Conservation (phyloP, 331 rosid genomes). For the Telfairia occidentalis region DNA sequence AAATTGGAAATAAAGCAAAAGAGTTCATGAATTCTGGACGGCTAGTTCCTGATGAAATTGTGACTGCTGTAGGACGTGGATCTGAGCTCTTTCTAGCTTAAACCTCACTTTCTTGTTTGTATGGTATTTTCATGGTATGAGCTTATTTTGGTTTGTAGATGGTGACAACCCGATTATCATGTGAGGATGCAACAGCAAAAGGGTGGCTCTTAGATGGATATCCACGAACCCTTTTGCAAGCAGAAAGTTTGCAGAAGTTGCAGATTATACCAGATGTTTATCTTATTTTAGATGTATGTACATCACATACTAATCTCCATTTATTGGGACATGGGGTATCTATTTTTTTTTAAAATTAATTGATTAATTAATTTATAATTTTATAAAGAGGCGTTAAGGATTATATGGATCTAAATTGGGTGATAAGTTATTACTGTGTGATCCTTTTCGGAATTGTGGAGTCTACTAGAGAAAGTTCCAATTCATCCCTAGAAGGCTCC, state of each 20-base stretch:
- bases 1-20: slow-evolving; percentile 79
- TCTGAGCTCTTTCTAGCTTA: slow-evolving; percentile 3
- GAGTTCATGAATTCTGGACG: slow-evolving; percentile 80
- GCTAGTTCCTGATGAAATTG: slow-evolving; percentile 91
- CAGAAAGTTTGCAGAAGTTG: slow-evolving; percentile 59
- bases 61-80: slow-evolving; percentile 48
- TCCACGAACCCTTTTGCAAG: slow-evolving; percentile 69
- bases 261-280: slow-evolving; percentile 72
- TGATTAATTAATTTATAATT: too few species aligned
- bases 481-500: not conserved
- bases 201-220: slow-evolving; percentile 99
- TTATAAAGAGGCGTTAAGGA: not conserved
- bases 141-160: slow-evolving; percentile 37
- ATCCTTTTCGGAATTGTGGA: too few species aligned
- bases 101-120: not conserved
- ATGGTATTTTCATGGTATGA: not conserved
- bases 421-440: not conserved
- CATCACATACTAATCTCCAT: slow-evolving; percentile 3
- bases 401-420: not conserved
- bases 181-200: slow-evolving; percentile 48
- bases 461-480: not conserved
- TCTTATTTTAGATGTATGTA: slow-evolving; percentile 69
- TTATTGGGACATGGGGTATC: too few species aligned
- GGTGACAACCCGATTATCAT: slow-evolving; percentile 64
- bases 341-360: too few species aligned